A percentile compares a stretch with the other conserved stretches of the same genome.
Evolutionary conservation across 345 rosid species (phyloP).

Genomic region (Capsella bursapastoris): DNA sequence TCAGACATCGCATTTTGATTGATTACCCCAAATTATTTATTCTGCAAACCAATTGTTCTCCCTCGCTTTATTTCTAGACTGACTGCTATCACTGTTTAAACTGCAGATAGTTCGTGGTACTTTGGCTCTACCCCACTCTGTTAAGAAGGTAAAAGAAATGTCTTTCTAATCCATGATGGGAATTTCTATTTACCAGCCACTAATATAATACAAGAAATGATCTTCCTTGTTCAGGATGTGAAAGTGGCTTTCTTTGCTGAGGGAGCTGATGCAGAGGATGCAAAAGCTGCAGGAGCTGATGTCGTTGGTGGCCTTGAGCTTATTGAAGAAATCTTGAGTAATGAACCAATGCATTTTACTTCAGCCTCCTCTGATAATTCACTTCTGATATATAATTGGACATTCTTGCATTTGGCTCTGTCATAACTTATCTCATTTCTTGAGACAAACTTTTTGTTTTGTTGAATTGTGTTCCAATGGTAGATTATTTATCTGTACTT

Average conservation of each 20-base stretch:
- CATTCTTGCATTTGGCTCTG: slow-evolving; percentile 16
- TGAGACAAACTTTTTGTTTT: background rate
- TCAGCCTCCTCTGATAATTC: background rate
- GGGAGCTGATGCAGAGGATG: slow-evolving; percentile 95
- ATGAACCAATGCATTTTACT: slow-evolving; percentile 31
- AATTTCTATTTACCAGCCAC: background rate
- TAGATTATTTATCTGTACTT: slow-evolving; percentile 2
- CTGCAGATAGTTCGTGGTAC: slow-evolving; percentile 94
- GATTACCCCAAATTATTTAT: background rate
- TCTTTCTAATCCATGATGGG: slow-evolving; percentile 1
- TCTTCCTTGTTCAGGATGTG: slow-evolving; percentile 64
- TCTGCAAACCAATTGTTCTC: background rate
- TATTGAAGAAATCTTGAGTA: slow-evolving; percentile 82
- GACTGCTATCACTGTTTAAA: slow-evolving; percentile 26
- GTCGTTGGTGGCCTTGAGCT: slow-evolving; percentile 89
- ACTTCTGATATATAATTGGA: slow-evolving; percentile 9
- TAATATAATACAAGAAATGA: background rate
- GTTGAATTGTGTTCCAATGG: background rate
- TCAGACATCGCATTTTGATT: background rate
- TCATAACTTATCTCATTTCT: slow-evolving; percentile 6
- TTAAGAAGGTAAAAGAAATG: slow-evolving; percentile 65
- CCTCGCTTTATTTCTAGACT: slow-evolving; percentile 10
- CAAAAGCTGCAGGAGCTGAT: slow-evolving; percentile 97
- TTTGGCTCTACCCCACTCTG: slow-evolving; percentile 84
- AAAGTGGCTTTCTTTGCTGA: slow-evolving; percentile 92